Evolutionary conservation across 176 grass and related monocot genomes (phyloP).

Genomic region (Aegilops bicornis): DNA sequence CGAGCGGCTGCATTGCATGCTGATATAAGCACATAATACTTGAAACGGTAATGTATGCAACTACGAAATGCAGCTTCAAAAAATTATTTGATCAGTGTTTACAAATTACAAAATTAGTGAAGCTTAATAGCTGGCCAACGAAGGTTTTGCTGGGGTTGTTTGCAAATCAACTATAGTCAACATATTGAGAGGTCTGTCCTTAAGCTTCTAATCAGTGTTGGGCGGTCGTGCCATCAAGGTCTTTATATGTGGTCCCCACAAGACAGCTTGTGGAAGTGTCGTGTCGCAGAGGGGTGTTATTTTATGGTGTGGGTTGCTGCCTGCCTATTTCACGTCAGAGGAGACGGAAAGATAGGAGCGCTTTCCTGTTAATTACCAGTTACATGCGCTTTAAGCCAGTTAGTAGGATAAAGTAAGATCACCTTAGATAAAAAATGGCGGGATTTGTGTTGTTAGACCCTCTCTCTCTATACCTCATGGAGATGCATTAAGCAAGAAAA

Average conservation of each 20-base stretch:
- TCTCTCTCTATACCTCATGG: not conserved
- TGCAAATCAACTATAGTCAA: not conserved
- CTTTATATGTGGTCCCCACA: not conserved
- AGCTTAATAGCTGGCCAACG: not conserved
- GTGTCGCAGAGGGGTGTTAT: not conserved
- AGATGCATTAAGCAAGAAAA: not conserved
- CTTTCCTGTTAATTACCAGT: not conserved
- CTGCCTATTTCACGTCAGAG: not conserved
- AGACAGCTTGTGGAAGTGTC: not conserved
- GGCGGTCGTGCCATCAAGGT: not conserved
- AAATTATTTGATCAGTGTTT: conserved; percentile 13
- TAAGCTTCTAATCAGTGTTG: not conserved
- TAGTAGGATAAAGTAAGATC: not conserved
- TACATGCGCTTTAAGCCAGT: not conserved
- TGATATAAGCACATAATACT: conserved; percentile 14
- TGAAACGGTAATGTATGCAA: not conserved
- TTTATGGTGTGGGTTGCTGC: not conserved
- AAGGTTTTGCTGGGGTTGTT: not conserved
- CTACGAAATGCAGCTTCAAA: not conserved
- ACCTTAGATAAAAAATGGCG: not conserved
- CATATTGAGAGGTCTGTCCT: not conserved
- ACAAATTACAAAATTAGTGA: conserved; percentile 29
- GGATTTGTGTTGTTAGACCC: not conserved
- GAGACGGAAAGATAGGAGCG: not conserved
- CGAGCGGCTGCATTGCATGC: not conserved